Evolutionary conservation across 192 early-diverging fungal genomes (phyloP).

Genomic region (Gorgonomyces haynaldii): DNA sequence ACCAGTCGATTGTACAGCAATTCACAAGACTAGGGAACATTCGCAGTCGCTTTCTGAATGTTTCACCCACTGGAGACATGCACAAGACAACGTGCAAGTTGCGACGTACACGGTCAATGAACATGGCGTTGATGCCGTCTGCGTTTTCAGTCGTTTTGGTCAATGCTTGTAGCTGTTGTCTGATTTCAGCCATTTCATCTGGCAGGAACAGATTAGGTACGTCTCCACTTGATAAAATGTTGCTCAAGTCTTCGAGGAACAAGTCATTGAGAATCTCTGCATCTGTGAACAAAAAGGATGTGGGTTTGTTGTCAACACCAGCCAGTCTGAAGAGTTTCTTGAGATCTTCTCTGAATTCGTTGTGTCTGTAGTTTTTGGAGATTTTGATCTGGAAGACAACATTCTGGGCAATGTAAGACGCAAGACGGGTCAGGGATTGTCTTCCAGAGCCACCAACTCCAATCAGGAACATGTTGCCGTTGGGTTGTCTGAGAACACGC

Average conservation of each 20-base stretch:
- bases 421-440: constrained; percentile 35
- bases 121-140: constrained; percentile 29
- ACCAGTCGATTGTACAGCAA: constrained; percentile 50
- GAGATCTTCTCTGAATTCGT: constrained; percentile 46
- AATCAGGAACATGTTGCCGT: constrained; percentile 42
- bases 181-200: constrained; percentile 41
- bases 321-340: constrained; percentile 38
- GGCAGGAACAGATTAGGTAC: constrained; percentile 44
- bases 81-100: constrained; percentile 46
- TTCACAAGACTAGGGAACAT: constrained; percentile 50
- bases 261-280: constrained; percentile 41
- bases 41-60: constrained; percentile 41
- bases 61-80: constrained; percentile 49
- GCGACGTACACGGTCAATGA: constrained; percentile 41
- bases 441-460: constrained; percentile 47
- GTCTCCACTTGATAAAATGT: constrained; percentile 49
- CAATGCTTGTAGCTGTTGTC: constrained; percentile 18
- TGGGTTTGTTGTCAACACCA: constrained; percentile 41
- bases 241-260: constrained; percentile 46
- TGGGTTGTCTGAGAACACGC: constrained; percentile 35
- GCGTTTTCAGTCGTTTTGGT: constrained; percentile 21
- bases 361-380: constrained; percentile 43
- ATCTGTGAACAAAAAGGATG: constrained; percentile 45
- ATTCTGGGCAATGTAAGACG: constrained; percentile 40
- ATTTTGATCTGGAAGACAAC: constrained; percentile 48